Percentiles rank a stretch among this genome's conserved stretches.
These are phyloP conservation scores for Fusarium tricinctum DNA, from an alignment of 2,329 filamentous ascomycete genomes.

Conservation along the genomic window DNA sequence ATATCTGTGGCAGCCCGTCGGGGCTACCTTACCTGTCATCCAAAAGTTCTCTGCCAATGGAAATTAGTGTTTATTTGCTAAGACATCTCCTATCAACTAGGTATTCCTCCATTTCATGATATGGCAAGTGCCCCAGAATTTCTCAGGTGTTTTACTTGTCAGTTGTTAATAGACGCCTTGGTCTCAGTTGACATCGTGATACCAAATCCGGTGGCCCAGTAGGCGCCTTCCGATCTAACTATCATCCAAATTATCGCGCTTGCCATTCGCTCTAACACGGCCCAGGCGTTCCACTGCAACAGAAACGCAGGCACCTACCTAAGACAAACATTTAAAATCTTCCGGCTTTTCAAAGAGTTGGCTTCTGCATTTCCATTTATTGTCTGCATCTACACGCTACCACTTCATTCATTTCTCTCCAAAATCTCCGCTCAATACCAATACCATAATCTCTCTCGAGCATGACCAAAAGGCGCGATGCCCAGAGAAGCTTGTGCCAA, in stretches of 20 bases:
- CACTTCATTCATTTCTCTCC: background rate
- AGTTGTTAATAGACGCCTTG: background rate
- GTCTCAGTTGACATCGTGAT: background rate
- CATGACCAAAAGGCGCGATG: conserved; percentile 25
- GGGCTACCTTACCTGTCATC: background rate
- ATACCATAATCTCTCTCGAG: conserved; percentile 7
- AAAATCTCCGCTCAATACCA: background rate
- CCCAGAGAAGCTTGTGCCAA: conserved; percentile 26
- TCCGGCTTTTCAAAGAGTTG: background rate
- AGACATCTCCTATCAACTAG: background rate
- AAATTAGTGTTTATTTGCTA: background rate
- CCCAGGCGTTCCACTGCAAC: background rate
- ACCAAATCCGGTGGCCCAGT: background rate
- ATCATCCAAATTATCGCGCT: conserved; percentile 9
- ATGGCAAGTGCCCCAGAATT: background rate
- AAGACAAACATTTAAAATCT: background rate
- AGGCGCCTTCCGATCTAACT: conserved; percentile 10
- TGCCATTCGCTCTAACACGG: conserved; percentile 5
- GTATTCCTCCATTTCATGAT: background rate
- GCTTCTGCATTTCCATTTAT: background rate
- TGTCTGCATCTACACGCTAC: conserved; percentile 5
- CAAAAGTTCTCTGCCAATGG: background rate
- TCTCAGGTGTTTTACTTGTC: background rate
- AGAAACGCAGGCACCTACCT: background rate
- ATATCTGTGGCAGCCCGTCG: conserved; percentile 13